Base-by-base conservation (phyloP, 2,329 filamentous ascomycete species). In the Cordyceps farinosa region DNA sequence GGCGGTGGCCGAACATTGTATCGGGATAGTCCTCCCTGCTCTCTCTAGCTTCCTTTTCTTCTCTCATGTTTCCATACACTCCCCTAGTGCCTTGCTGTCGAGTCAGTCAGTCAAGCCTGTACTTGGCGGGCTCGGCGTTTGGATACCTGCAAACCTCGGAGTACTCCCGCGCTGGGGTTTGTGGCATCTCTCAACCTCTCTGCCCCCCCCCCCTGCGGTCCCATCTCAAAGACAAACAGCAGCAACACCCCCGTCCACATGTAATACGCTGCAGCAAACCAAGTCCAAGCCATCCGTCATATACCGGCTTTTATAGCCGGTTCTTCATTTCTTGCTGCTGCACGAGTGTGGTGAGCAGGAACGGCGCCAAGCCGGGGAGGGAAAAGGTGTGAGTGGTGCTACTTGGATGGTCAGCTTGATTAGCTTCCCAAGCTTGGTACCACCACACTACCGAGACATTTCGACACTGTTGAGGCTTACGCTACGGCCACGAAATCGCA, bases 401-500 rank as follows among this genome's bases (percentile, higher is more conserved):
- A 10, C 8, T 3, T 48, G 9, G 22, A 48, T 48, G 45, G 45
- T 27, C n/a, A 27, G 45, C 45, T 48, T 29, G 29, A 30, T 9
- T 29, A 30, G 45, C n/a, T 29, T 48, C n/a, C 8, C 9, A 22
- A 48, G 34, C 22, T 22, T 22, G 22, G 22, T 22, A 22, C 45
- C 45, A 29, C n/a, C 22, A 13, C 55, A 57, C 30, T 27, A 47
- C n/a, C 32, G 42, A 57, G 42, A 32, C 13, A 48, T 58, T 30
- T 48, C 32, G 44, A 48, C 34, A 58, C 32, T 56, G 53, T 45
- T 56, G 36, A 58, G 42, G 44, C 42, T 48, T 27, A 30, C 22
- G 22, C 22, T 22, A 22, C 22, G 22, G 22, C 22, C 22, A 22
- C 22, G 22, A 22, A 22, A 22, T 22, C 22, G 22, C 22, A 22